These are phyloP conservation scores for Populus simonii DNA, from an alignment of 345 rosid genomes.

Conservation along the genomic window DNA sequence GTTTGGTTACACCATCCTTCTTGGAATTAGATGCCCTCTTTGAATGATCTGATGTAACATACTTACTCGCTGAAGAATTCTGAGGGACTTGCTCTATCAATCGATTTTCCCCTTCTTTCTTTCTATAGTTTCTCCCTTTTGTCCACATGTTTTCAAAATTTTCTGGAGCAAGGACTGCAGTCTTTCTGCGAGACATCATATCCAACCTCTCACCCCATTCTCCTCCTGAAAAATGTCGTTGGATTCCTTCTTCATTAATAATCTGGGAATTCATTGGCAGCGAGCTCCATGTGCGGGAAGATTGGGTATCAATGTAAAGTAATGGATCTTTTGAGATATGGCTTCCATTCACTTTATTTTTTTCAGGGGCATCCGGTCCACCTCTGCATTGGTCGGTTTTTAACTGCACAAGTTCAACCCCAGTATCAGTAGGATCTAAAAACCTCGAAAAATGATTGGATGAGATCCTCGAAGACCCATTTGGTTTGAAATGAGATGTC, in stretches of 20 bases:
- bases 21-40: constrained; percentile 28
- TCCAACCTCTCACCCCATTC: constrained; percentile 86
- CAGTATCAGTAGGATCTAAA: constrained; percentile 78
- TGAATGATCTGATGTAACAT: constrained; percentile 21
- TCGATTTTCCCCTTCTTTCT: constrained; percentile 45
- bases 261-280: constrained; percentile 46
- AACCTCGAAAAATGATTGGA: constrained; percentile 66
- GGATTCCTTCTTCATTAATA: constrained; percentile 42
- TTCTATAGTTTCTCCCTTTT: constrained; percentile 82
- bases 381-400: constrained; percentile 51
- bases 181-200: constrained; percentile 75
- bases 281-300: constrained; percentile 74
- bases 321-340: constrained; percentile 76
- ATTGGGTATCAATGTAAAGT: constrained; percentile 74
- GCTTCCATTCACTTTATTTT: constrained; percentile 39
- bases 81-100: constrained; percentile 40
- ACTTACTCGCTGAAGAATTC: constrained; percentile 35
- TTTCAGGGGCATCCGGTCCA: constrained; percentile 29
- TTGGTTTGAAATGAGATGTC: constrained; percentile 49
- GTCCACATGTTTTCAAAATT: constrained; percentile 97
- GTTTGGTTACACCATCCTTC: constrained; percentile 27
- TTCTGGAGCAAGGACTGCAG: constrained; percentile 88
- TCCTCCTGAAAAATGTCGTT: constrained; percentile 49
- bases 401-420: constrained; percentile 89
- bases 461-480: constrained; percentile 54